Conservation (phyloP, 2,329 filamentous ascomycete species). For the Neonectria coccinea region DNA sequence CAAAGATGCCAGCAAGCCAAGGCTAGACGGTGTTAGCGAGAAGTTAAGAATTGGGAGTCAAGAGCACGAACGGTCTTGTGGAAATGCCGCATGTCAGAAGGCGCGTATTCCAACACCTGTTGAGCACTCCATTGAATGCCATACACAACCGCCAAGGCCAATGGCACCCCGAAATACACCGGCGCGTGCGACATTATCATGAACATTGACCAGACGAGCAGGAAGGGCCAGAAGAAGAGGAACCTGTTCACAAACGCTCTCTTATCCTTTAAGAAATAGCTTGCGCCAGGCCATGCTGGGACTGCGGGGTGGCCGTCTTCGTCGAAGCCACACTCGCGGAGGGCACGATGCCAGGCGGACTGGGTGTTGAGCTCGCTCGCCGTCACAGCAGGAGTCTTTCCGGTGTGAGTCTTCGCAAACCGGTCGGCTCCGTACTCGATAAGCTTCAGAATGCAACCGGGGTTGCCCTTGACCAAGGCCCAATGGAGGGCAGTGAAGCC, state of each 20-base stretch:
- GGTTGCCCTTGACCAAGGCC: constrained; percentile 93
- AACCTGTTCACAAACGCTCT: constrained; percentile 84
- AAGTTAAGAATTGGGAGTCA: not conserved
- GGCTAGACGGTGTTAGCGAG: constrained; percentile 64
- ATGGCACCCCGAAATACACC: constrained; percentile 80
- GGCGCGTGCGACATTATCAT: constrained; percentile 79
- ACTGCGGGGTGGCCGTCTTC: constrained; percentile 78
- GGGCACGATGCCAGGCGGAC: constrained; percentile 82
- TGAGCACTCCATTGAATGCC: constrained; percentile 81
- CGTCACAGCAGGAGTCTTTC: constrained; percentile 89
- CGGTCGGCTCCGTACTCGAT: constrained; percentile 96
- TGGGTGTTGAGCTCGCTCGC: constrained; percentile 91
- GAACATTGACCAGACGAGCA: constrained; percentile 77
- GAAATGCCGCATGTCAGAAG: constrained; percentile 87
- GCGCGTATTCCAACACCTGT: constrained; percentile 83
- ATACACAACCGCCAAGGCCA: constrained; percentile 74
- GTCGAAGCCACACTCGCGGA: constrained; percentile 87
- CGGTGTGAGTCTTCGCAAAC: constrained; percentile 87
- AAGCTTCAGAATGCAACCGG: constrained; percentile 90
- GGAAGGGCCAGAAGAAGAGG: constrained; percentile 89
- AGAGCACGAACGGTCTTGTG: constrained; percentile 81
- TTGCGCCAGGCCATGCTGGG: constrained; percentile 78
- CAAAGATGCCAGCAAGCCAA: constrained; percentile 94
- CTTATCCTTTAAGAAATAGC: constrained; percentile 80
- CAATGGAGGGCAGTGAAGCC: constrained; percentile 96